These are phyloP conservation scores for Podaxis sp. DNA, from an alignment of 768 basidiomycete species.

Conservation along the genomic window DNA sequence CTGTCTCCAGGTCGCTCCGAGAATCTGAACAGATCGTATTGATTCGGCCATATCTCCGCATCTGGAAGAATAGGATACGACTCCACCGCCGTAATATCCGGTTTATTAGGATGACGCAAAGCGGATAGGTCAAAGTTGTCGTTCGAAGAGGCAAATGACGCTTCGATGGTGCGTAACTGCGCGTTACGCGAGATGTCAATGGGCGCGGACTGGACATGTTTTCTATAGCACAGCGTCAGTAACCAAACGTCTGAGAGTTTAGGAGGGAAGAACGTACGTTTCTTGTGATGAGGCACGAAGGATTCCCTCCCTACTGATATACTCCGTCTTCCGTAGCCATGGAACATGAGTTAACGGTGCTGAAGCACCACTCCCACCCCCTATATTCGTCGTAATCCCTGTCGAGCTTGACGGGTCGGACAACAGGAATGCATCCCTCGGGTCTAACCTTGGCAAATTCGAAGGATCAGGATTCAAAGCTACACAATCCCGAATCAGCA, in stretches of 20 bases:
- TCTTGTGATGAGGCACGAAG: slow-evolving; percentile 48
- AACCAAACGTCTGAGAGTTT: slow-evolving; percentile 2
- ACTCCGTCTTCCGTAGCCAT: slow-evolving; percentile 93
- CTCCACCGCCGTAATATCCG: slow-evolving; percentile 70
- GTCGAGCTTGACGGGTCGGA: slow-evolving; percentile 57
- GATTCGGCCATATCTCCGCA: slow-evolving; percentile 84
- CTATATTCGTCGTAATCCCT: slow-evolving; percentile 40
- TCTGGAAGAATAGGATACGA: slow-evolving; percentile 85
- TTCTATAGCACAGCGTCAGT: slow-evolving; percentile 33
- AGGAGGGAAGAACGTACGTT: slow-evolving; percentile 41
- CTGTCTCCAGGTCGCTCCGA: slow-evolving; percentile 85
- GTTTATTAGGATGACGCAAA: slow-evolving; percentile 80
- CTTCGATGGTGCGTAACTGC: slow-evolving; percentile 77
- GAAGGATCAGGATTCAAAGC: slow-evolving; percentile 66
- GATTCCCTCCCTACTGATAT: slow-evolving; percentile 64
- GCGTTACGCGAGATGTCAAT: slow-evolving; percentile 76
- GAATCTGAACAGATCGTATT: slow-evolving; percentile 85
- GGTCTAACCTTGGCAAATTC: slow-evolving; percentile 63
- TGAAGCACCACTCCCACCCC: slow-evolving; percentile 38
- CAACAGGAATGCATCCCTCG: slow-evolving; percentile 74
- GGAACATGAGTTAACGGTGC: slow-evolving; percentile 68
- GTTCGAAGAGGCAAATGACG: slow-evolving; percentile 67
- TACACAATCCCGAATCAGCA: slow-evolving; percentile 12
- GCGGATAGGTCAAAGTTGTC: slow-evolving; percentile 56
- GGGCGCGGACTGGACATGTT: slow-evolving; percentile 42